Evolutionary conservation across 208 protist genomes (phyloP).

Genomic region (Borovskyia barvae): DNA sequence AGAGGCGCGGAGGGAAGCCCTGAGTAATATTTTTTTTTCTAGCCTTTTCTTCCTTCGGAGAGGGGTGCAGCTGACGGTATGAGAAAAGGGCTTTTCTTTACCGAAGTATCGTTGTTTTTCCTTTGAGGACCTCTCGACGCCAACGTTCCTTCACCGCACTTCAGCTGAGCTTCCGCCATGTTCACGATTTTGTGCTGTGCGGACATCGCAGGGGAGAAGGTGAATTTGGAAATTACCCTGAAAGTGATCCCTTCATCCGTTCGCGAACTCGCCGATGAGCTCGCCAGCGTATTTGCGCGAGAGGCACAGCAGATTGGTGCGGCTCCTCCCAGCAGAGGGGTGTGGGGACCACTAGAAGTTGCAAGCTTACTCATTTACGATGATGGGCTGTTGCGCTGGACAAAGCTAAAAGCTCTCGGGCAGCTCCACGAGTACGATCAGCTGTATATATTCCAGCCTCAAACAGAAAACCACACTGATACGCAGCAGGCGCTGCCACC

Average conservation of each 20-base stretch:
- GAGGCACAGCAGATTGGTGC: conserved; percentile 22
- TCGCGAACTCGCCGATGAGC: conserved; percentile 26
- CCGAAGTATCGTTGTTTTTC: too few species aligned
- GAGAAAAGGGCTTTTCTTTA: too few species aligned
- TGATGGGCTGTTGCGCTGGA: conserved; percentile 57
- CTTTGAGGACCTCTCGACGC: too few species aligned
- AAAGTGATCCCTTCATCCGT: conserved; percentile 35
- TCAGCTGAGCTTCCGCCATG: conserved; percentile 30
- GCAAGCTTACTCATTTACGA: conserved; percentile 65
- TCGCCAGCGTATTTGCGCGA: conserved; percentile 33
- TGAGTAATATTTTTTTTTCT: too few species aligned
- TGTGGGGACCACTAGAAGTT: too few species aligned
- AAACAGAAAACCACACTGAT: conserved; percentile 54
- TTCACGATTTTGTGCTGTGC: conserved; percentile 78
- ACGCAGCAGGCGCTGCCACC: conserved; percentile 71
- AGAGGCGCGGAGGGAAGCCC: too few species aligned
- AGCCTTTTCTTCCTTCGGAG: too few species aligned
- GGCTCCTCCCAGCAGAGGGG: not conserved
- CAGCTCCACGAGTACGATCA: conserved; percentile 87
- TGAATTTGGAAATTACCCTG: conserved; percentile 75
- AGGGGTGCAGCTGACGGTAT: too few species aligned
- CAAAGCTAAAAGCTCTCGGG: conserved; percentile 34
- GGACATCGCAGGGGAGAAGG: conserved; percentile 74
- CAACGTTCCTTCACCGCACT: too few species aligned
- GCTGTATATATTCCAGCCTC: conserved; percentile 83